Evolutionary conservation across 345 rosid genomes (phyloP).

Genomic region (Lumnitzera racemosa): DNA sequence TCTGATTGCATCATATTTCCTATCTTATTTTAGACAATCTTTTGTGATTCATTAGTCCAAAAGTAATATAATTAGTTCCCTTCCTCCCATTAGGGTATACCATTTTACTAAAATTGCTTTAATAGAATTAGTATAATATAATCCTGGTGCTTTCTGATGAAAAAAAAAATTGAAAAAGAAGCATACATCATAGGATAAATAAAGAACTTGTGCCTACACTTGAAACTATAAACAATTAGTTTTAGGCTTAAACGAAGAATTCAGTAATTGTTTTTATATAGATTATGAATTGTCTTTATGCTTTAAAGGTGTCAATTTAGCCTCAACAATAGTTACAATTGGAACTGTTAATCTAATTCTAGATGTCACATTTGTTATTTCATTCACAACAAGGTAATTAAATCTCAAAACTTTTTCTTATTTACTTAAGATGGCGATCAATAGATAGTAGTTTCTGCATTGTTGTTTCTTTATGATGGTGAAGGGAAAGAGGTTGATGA

Average conservation of each 20-base stretch:
- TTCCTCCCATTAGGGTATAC: background rate
- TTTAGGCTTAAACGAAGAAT: too few relatives aligned
- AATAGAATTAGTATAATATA: too few relatives aligned
- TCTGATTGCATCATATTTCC: too few relatives aligned
- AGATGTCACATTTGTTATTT: constrained; percentile 32
- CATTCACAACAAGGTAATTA: constrained; percentile 23
- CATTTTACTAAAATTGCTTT: background rate
- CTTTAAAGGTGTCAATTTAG: constrained; percentile 30
- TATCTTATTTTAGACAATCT: too few relatives aligned
- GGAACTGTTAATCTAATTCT: constrained; percentile 30
- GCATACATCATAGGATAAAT: too few relatives aligned
- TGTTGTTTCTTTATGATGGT: background rate
- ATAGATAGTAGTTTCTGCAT: background rate
- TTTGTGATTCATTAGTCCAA: too few relatives aligned
- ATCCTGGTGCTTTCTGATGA: too few relatives aligned
- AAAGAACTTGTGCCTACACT: too few relatives aligned
- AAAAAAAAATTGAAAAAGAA: too few relatives aligned
- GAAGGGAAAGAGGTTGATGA: constrained; percentile 26
- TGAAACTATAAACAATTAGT: too few relatives aligned
- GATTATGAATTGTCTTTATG: background rate
- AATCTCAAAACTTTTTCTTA: too few relatives aligned
- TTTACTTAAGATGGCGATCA: background rate
- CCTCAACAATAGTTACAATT: constrained; percentile 29
- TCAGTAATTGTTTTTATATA: too few relatives aligned
- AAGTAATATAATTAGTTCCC: background rate